Conservation (phyloP, 176 grass and related monocot genomes). For the Alopecurus myosuroides region DNA sequence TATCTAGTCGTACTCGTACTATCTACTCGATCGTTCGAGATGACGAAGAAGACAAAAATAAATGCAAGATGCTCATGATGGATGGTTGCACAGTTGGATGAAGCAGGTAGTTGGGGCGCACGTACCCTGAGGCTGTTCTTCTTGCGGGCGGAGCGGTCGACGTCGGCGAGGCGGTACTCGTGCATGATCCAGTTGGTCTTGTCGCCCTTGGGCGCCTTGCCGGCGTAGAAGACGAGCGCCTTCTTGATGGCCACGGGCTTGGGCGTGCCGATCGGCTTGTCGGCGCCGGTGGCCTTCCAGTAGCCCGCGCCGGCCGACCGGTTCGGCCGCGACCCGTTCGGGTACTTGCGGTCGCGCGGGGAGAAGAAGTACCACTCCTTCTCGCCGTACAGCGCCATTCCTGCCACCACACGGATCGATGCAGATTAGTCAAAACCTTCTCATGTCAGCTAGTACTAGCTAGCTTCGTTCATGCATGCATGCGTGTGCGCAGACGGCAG, state of each 20-base stretch:
- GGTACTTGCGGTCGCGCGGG: slow-evolving; percentile 77
- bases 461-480: neutral
- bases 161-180: slow-evolving; percentile 80
- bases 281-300: slow-evolving; percentile 85
- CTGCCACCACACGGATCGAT: neutral
- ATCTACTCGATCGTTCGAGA: neutral
- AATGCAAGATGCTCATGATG: neutral
- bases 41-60: neutral
- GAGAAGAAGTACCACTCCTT: slow-evolving; percentile 95
- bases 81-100: neutral
- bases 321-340: slow-evolving; percentile 80
- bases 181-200: slow-evolving; percentile 95
- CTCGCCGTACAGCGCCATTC: slow-evolving; percentile 67
- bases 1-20: neutral
- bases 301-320: slow-evolving; percentile 58
- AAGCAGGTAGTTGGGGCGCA: too few relatives aligned
- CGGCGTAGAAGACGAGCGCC: slow-evolving; percentile 74
- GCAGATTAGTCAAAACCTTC: neutral
- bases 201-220: slow-evolving; percentile 76
- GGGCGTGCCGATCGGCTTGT: slow-evolving; percentile 69
- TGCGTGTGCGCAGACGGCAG: neutral
- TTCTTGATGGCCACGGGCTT: slow-evolving; percentile 69
- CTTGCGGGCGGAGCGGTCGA: slow-evolving; percentile 66
- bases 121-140: slow-evolving; percentile 68
- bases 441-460: neutral